Base-by-base conservation (phyloP, 2,329 filamentous ascomycete species). In the Fusarium subtropicale region DNA sequence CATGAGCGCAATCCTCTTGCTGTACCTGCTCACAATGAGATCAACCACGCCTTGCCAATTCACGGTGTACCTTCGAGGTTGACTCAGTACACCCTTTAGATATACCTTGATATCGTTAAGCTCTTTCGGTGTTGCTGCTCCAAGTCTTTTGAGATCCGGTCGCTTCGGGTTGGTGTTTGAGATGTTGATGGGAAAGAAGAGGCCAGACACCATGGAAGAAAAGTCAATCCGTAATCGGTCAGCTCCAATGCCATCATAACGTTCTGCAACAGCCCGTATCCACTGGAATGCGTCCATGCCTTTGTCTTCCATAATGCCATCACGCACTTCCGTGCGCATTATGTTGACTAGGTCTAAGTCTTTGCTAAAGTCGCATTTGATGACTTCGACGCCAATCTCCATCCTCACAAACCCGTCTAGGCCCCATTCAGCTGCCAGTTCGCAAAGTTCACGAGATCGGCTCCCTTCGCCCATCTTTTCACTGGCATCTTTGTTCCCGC, bases 381-480 rank as follows among this genome's bases (percentile, higher is more conserved):
- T 90, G 55, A 91, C 82, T 76, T 93, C 91, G 68, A 92, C 92
- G 0, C 91, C 91, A 20, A 85, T 84, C 73, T 93, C 91, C 84
- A 90, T 90, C 13, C 90, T 85, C 3, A 92, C 77, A 24, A 92
- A 81, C 0, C 88, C 89, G 71, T 92, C 87, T n/a, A 91, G 82
- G 12, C 86, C 86, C 89, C 76, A 87, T 56, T 71, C 77, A 61
- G 45, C 77, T 12, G 86, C 82, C 12, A 90, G 70, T 0, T 82
- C 76, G 75, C 91, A 93, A 2, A 92, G 77, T 2, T 82, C 81
- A 2, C 71, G 50, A 0, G 89, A 90, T 9, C 90, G 86, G 3
- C 78, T 75, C 7, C 64, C 69, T 55, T 92, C 90, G 45, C 79
- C 80, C 41, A 30, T 52, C 20, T 24, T 6, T 4, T 63, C 30